Conservation (phyloP, 305 asterid genomes). For the Plantago coronopus region DNA sequence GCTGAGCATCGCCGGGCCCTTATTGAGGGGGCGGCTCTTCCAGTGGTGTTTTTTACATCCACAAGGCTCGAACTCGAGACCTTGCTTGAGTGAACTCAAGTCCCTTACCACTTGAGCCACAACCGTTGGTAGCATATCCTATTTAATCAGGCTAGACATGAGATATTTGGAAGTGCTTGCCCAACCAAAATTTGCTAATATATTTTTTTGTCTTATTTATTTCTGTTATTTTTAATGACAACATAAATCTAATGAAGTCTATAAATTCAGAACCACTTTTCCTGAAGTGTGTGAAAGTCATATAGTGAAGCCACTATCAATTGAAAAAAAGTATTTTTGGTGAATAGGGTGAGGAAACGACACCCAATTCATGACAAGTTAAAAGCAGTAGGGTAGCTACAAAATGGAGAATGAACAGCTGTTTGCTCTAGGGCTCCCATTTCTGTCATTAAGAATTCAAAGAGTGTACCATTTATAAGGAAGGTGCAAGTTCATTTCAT, state of each 20-base stretch:
- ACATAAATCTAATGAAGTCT: not conserved
- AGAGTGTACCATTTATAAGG: not conserved
- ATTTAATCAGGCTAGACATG: no score
- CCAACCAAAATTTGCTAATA: no score
- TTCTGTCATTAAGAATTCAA: not conserved
- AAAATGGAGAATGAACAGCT: not conserved
- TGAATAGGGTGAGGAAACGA: not conserved
- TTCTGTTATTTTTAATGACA: no score
- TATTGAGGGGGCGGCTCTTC: no score
- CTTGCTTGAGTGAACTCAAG: no score
- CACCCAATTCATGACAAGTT: not conserved
- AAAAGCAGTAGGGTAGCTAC: not conserved
- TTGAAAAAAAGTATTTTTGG: not conserved
- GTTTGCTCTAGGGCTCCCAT: not conserved
- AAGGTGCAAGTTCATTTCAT: not conserved
- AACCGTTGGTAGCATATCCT: no score
- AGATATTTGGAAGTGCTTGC: no score
- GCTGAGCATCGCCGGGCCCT: no score
- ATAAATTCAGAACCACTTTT: not conserved
- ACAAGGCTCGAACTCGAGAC: no score
- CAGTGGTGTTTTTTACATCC: no score
- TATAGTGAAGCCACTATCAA: not conserved
- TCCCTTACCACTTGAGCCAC: no score
- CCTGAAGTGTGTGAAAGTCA: conserved; percentile 2
- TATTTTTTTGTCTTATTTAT: no score